Percentiles rank a stretch among this genome's conserved stretches.
phyloP scores from a whole-genome alignment of 2,329 filamentous ascomycete genomes.

The Metarhizium album region DNA sequence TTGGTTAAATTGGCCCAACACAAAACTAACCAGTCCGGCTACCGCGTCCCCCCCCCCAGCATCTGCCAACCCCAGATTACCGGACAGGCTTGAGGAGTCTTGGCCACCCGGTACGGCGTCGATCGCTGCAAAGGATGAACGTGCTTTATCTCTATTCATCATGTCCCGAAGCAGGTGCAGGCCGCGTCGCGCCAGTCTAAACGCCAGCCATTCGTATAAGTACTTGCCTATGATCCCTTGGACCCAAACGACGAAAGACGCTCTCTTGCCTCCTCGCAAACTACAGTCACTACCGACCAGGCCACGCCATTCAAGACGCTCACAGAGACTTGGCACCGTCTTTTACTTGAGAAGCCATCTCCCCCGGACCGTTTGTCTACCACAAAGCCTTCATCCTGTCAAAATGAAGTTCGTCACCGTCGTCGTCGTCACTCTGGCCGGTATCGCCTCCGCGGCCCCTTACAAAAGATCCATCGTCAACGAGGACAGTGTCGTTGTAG shows the following conservation, averaged over 20 bases:
- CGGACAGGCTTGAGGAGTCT: no score
- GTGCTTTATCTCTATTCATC: no score
- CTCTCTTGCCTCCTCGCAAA: neutral
- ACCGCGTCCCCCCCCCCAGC: no score
- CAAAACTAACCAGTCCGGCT: no score
- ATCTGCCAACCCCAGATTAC: no score
- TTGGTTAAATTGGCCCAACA: no score
- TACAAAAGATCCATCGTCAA: conserved; percentile 8
- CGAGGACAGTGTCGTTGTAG: conserved; percentile 9
- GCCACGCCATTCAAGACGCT: neutral
- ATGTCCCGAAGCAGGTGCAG: no score
- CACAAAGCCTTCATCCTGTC: neutral
- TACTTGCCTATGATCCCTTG: neutral
- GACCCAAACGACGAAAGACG: no score
- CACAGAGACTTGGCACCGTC: neutral
- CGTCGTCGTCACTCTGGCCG: conserved; percentile 8
- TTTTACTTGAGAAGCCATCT: neutral
- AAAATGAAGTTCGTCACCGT: conserved; percentile 14
- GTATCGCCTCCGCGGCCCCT: conserved; percentile 10
- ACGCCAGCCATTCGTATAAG: no score
- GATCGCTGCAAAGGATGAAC: no score
- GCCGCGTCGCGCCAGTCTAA: no score
- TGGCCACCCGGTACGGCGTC: no score
- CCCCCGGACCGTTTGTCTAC: neutral
- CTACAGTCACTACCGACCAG: neutral